phyloP scores from a whole-genome alignment of 345 rosid species.

The Salix arbutifolia region DNA sequence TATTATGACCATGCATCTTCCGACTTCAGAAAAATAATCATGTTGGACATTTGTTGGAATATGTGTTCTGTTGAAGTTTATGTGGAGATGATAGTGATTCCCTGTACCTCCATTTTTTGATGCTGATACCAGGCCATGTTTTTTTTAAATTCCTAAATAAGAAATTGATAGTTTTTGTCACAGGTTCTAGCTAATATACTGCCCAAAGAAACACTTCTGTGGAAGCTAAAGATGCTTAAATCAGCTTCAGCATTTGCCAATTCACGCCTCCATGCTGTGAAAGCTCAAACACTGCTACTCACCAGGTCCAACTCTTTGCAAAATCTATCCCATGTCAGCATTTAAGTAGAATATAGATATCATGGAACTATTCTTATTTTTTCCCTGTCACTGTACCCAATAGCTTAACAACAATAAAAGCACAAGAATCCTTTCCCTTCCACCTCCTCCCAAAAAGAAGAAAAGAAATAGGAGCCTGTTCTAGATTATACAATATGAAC shows the following conservation, averaged over 20 bases:
- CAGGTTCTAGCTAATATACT: conserved; percentile 57
- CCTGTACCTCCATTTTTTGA: background rate
- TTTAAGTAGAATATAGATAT: background rate
- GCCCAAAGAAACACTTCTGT: conserved; percentile 58
- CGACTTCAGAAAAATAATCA: no score
- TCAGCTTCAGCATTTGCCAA: conserved; percentile 53
- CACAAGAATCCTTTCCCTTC: no score
- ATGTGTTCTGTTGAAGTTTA: no score
- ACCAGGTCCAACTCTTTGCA: conserved; percentile 34
- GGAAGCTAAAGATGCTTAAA: conserved; percentile 70
- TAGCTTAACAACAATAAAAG: background rate
- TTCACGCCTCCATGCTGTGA: conserved; percentile 61
- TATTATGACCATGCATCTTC: no score
- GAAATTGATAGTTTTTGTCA: conserved; percentile 19
- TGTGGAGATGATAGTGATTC: background rate
- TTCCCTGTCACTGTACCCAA: background rate
- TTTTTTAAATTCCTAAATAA: background rate
- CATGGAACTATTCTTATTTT: background rate
- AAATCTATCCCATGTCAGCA: background rate
- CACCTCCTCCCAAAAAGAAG: no score
- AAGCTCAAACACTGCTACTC: conserved; percentile 56
- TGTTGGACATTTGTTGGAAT: no score
- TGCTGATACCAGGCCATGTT: background rate
- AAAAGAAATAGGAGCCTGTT: no score
- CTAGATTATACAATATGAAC: no score